Conservation (phyloP, 2,329 filamentous ascomycete genomes). For the Fusarium annulatum region DNA sequence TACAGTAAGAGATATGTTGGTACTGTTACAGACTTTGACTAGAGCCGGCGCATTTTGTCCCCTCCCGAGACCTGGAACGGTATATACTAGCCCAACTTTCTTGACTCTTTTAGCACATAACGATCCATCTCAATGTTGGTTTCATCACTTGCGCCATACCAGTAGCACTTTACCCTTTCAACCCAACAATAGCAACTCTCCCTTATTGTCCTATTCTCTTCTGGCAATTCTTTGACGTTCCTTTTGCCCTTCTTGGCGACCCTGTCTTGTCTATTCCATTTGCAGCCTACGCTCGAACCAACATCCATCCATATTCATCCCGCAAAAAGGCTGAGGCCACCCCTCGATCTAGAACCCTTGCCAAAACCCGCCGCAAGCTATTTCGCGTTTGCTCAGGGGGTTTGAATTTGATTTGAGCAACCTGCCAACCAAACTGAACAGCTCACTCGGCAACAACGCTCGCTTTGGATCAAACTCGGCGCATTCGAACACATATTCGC, state of each 20-base stretch:
- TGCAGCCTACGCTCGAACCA: constrained; percentile 4
- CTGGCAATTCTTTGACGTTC: background rate
- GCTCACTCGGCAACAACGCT: constrained; percentile 33
- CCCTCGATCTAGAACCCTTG: constrained; percentile 47
- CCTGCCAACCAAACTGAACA: constrained; percentile 38
- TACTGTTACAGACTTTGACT: background rate
- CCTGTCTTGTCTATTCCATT: constrained; percentile 6
- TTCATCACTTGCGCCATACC: background rate
- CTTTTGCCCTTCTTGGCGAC: background rate
- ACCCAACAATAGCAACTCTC: constrained; percentile 12
- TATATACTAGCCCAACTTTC: constrained; percentile 16
- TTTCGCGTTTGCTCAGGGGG: constrained; percentile 49
- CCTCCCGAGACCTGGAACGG: constrained; percentile 9
- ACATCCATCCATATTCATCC: constrained; percentile 24
- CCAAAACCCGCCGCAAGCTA: constrained; percentile 39
- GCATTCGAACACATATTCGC: constrained; percentile 12
- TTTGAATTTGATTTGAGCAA: constrained; percentile 33
- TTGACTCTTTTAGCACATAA: constrained; percentile 20
- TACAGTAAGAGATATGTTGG: background rate
- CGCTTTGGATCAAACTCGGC: constrained; percentile 6
- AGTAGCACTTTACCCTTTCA: constrained; percentile 7
- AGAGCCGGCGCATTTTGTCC: constrained; percentile 1
- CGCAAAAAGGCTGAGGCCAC: constrained; percentile 45
- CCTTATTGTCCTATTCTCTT: constrained; percentile 10
- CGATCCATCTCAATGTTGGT: constrained; percentile 1